Percentiles rank a stretch among this genome's conserved stretches.
Conservation (phyloP, 805 yeast species). For the Starmerella floris region DNA sequence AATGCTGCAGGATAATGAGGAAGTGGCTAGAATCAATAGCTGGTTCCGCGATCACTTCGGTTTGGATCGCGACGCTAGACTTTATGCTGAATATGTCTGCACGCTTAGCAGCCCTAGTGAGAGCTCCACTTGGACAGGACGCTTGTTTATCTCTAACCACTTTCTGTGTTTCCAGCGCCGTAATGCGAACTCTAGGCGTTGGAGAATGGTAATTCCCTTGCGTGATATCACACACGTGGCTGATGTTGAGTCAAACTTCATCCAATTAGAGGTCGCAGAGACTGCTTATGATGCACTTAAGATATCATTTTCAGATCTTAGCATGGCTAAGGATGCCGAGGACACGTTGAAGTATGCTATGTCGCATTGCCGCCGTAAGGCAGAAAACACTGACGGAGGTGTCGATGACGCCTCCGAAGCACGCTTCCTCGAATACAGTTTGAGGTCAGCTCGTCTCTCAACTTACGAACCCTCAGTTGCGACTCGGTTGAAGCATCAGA, state of each 20-base stretch:
- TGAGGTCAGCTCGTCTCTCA: slow-evolving; percentile 18
- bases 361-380: background rate
- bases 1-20: background rate
- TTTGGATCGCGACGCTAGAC: slow-evolving; percentile 36
- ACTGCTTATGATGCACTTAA: slow-evolving; percentile 10
- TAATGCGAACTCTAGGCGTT: slow-evolving; percentile 49
- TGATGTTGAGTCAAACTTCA: background rate
- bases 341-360: slow-evolving; percentile 27
- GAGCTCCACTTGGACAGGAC: slow-evolving; percentile 36
- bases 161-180: slow-evolving; percentile 70
- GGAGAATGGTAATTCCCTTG: slow-evolving; percentile 73
- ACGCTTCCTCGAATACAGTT: slow-evolving; percentile 12
- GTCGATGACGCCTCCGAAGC: slow-evolving; percentile 4
- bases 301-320: slow-evolving; percentile 5
- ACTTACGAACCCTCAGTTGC: slow-evolving; percentile 18
- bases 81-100: slow-evolving; percentile 47
- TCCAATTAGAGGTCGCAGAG: slow-evolving; percentile 12
- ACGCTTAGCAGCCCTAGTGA: slow-evolving; percentile 10
- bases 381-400: background rate
- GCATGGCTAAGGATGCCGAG: slow-evolving; percentile 2
- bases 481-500: slow-evolving; percentile 4
- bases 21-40: slow-evolving; percentile 36
- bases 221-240: slow-evolving; percentile 34
- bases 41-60: slow-evolving; percentile 57
- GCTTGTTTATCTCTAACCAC: slow-evolving; percentile 54